Evolutionary conservation across 352 stramenopile species (phyloP), one percentile per base, ranked within the genome.

Genomic region (Phytophthora pseudosyringae): DNA sequence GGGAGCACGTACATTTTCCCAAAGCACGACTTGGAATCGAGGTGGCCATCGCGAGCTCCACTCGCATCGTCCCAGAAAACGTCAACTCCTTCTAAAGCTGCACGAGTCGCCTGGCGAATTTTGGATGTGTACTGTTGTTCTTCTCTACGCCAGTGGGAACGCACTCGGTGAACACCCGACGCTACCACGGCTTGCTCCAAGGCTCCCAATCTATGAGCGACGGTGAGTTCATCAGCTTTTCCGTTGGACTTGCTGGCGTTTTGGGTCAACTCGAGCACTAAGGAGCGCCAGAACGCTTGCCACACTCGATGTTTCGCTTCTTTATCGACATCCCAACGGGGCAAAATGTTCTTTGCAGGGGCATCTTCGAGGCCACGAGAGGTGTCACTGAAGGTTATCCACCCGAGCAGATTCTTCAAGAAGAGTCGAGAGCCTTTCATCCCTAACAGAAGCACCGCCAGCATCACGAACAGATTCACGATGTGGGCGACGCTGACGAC

Each of bases 291-390:
- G 31, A 88, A 88, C 1, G 64, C 44, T 12, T 86, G 79, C 79
- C 79, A 88, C 18, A 88, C 58, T 28, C 76, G 73, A 46, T 82
- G 71, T 48, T 84, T 83, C 5, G 53, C 48, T 36, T 88, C 76
- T 41, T 72, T 75, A 1, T 88, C 63, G 5, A 86, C 5, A 29
- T 84, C 66, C 78, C 73, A 85, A 4, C 58, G 28, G 0, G 59
- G 64, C 3, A 85, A 36, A 29, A 88, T 60, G 1, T 65, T 52
- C 7, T 41, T 61, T 0, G 67, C 45, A 2, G 71, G 62, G 0
- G 58, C 73, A 40, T 85, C 70, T 36, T 71, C 50, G 9, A 83
- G 57, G 12, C 72, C 60, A n/a, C 71, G 64, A 10, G 61, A 66
- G 1, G 73, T 84, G 45, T 87, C 73, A 35, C 72, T 82, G 39